Base-by-base conservation (phyloP, 1,284 basidiomycete species). In the Heterobasidion parviporum region DNA sequence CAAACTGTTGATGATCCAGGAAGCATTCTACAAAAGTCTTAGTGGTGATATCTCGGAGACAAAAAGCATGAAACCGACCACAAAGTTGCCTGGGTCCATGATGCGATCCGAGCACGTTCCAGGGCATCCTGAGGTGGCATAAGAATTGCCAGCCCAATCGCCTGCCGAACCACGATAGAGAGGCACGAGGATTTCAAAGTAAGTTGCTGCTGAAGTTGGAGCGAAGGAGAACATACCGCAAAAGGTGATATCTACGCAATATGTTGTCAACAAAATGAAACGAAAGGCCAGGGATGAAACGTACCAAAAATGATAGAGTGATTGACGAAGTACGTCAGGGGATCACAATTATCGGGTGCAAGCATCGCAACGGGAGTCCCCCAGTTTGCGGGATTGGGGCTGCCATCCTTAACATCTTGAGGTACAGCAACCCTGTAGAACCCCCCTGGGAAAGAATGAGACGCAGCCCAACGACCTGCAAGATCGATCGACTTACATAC, bases 131-230 rank as follows among this genome's bases (percentile, higher is more conserved):
- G 85, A 82, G 6, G 82, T 84, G 8, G 78, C 75, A 64, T 88
- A 91, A 2, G 83, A 82, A 65, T 87, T 85, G 45, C 88, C 89
- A 5, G 88, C 89, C 88, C 88, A 90, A 68, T 89, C 87, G 61
- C 89, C 87, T 86, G 18, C 41, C 57, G 15, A 56, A 54, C 26
- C 18, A 48, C 10, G 26, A 48, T 6, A 32, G 6, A 6, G 10
- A 48, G 18, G n/a, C 41, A 44, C 18, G 50, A 50, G 6, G 34
- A 50, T 33, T 53, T 49, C 54, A 12, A 55, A 57, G 46, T n/a
- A 44, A 10, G 38, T 6, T 41, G n/a, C 38, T 12, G n/a, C 12
- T 54, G 49, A 32, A 47, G 46, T 49, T 48, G 16, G 49, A 51
- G 41, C 43, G 26, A 26, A 34, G 43, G 48, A 54, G 33, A 26